Evolutionary conservation across 352 stramenopile genomes (phyloP).

Genomic region (Saprolegnia parasitica): DNA sequence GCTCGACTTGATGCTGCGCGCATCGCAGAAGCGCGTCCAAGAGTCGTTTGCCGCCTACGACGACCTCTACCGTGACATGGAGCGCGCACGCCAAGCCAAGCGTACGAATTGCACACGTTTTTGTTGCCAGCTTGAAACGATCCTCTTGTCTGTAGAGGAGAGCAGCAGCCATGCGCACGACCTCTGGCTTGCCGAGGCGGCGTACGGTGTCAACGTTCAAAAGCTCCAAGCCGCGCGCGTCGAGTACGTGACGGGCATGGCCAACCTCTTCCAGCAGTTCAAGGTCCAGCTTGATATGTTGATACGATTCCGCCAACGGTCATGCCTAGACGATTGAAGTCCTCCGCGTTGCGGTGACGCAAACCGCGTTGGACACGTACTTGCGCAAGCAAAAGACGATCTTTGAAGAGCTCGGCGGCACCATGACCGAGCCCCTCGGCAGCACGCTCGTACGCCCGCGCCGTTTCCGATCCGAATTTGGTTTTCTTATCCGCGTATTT

Average conservation of each 20-base stretch:
- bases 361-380: conserved; percentile 72
- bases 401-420: conserved; percentile 61
- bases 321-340: conserved; percentile 48
- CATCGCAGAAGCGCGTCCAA: conserved; percentile 54
- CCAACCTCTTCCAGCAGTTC: conserved; percentile 71
- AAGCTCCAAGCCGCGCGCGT: conserved; percentile 54
- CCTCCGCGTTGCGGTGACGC: conserved; percentile 59
- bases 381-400: conserved; percentile 75
- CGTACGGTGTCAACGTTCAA: conserved; percentile 71
- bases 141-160: too few relatives aligned
- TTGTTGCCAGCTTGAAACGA: too few relatives aligned
- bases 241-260: conserved; percentile 82
- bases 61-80: conserved; percentile 54
- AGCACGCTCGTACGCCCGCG: conserved; percentile 54
- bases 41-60: conserved; percentile 56
- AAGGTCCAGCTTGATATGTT: conserved; percentile 34
- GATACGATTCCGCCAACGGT: too few relatives aligned
- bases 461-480: neutral
- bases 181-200: conserved; percentile 68
- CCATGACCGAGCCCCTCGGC: conserved; percentile 61
- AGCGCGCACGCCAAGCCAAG: conserved; percentile 33
- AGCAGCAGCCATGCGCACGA: conserved; percentile 37
- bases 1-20: conserved; percentile 49
- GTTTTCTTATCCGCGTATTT: neutral
- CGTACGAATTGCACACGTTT: neutral